Evolutionary conservation across 495 filamentous ascomycete species (phyloP), one percentile per base, ranked within the genome.

Genomic region (Peziza echinospora): DNA sequence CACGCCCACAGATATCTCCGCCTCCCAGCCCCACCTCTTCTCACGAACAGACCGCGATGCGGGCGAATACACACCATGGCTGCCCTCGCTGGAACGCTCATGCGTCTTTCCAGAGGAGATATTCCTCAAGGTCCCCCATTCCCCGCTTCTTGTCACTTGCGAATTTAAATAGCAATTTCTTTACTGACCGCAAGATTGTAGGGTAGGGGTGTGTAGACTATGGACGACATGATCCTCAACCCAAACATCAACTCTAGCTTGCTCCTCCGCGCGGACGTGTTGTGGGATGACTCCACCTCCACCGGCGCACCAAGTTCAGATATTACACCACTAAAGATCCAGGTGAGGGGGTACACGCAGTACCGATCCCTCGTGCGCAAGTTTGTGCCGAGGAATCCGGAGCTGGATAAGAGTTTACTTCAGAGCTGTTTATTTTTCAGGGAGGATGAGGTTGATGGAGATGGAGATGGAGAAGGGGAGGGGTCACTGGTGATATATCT

Each of bases 191-290:
- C 30, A 17, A 3, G 13, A 17, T 11, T 7, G 30, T 11, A 13
- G 30, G 6, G 6, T 37, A 7, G 30, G 30, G 6, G 11, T 37
- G 19, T 17, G 3, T 37, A 37, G 30, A 71, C 81, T 41, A 76
- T 82, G 68, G 57, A 73, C 44, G 83, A 82, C 49, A 70, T 91
- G 39, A 70, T 91, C 53, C 67, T 67, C 41, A 92, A 93, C 60
- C 85, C 86, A 6, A 91, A 93, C 50, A 71, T 87, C 66, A 87
- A 80, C 51, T 82, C 81, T 2, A 77, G 68, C 13, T 77, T 78
- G 67, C 69, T 93, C 2, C 84, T 91, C 57, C 75, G 87, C 19
- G 85, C 86, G 9, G 85, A 94, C 62, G 82, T 93, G 41, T 67
- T 83, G 22, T 73, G 68, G 47, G 67, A 79, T 51, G 6, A 3